Evolutionary conservation across 179 eudicot genomes (phyloP).

Genomic region (Camellia oleifera): DNA sequence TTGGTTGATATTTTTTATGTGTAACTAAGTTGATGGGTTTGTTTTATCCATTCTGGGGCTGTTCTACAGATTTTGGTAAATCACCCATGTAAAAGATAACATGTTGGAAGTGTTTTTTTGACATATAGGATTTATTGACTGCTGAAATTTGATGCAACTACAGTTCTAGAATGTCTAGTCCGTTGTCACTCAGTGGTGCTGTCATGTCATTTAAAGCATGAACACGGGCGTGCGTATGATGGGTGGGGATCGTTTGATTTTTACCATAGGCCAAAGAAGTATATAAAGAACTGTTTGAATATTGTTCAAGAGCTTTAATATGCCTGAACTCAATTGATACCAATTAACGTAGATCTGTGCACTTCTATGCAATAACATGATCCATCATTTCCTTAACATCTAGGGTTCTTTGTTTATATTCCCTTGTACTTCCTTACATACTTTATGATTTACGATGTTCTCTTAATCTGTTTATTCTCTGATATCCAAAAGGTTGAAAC

Average conservation of each 20-base stretch:
- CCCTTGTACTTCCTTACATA: background rate
- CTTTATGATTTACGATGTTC: background rate
- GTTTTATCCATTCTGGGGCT: background rate
- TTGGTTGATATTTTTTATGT: background rate
- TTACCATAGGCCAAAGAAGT: background rate
- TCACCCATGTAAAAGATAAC: too few species aligned
- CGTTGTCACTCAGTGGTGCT: background rate
- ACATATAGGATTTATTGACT: background rate
- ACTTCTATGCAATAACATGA: background rate
- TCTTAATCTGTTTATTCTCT: background rate
- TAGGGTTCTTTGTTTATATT: background rate
- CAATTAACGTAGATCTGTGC: background rate
- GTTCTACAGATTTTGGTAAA: background rate
- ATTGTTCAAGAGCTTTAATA: background rate
- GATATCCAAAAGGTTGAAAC: slow-evolving; percentile 1
- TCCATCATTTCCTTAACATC: background rate
- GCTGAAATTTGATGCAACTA: background rate
- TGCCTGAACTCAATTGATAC: background rate
- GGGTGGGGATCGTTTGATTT: background rate
- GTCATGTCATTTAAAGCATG: background rate
- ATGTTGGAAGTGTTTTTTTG: background rate
- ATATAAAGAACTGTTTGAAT: background rate
- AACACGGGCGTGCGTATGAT: background rate
- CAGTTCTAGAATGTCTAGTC: background rate
- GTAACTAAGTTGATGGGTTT: background rate